A percentile compares a stretch with the other conserved stretches of the same genome.
These are phyloP conservation scores for Leishmania tropica DNA, from an alignment of 208 protist genomes.

Conservation along the genomic window DNA sequence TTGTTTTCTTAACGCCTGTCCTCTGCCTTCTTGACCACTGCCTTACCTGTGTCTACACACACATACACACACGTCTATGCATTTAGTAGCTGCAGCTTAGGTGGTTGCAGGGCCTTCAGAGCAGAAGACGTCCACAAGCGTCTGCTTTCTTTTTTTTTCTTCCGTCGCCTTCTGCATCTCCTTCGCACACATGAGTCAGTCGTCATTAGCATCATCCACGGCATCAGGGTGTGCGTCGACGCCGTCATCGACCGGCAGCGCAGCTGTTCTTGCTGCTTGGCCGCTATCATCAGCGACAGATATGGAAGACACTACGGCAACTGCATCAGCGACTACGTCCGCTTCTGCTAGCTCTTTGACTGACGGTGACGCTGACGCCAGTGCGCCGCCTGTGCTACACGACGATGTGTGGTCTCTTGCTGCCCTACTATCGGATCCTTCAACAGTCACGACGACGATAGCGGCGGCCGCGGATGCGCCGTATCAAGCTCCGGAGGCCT, in stretches of 20 bases:
- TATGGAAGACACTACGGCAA: background rate
- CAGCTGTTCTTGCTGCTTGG: background rate
- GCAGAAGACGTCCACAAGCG: background rate
- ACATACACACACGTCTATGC: background rate
- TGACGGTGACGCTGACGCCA: background rate
- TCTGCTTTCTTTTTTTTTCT: background rate
- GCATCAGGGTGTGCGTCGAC: background rate
- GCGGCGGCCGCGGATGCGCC: background rate
- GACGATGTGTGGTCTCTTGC: background rate
- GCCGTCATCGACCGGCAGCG: background rate
- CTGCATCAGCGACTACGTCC: background rate
- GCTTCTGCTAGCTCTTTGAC: background rate
- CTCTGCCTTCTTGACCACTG: background rate
- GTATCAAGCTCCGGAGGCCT: background rate
- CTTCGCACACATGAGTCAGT: constrained; percentile 6
- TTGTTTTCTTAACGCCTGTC: no score
- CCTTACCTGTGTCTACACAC: background rate
- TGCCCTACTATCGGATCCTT: background rate
- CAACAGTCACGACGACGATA: background rate
- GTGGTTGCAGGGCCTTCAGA: background rate
- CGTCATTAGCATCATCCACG: background rate
- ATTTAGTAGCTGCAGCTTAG: background rate
- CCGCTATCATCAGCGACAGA: background rate
- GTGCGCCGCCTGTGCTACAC: no score
- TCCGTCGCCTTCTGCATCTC: background rate